These are phyloP conservation scores for Lactarius vividus DNA, from an alignment of 768 basidiomycete species.

Conservation along the genomic window DNA sequence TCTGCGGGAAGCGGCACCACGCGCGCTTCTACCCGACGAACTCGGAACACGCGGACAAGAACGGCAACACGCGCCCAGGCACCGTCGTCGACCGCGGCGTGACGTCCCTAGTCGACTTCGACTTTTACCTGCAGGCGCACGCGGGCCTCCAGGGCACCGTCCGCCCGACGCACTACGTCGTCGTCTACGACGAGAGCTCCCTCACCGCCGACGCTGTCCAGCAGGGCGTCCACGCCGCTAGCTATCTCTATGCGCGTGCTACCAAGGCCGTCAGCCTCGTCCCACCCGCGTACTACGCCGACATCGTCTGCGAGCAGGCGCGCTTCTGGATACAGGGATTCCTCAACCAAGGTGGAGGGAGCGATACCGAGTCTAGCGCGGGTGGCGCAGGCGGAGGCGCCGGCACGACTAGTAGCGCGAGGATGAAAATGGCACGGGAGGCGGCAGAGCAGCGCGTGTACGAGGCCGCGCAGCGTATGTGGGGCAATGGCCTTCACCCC, in stretches of 20 bases:
- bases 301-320: slow-evolving; percentile 79
- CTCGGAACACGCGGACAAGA: slow-evolving; percentile 49
- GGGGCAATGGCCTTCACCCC: slow-evolving; percentile 44
- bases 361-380: slow-evolving; percentile 25
- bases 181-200: slow-evolving; percentile 73
- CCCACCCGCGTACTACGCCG: slow-evolving; percentile 78
- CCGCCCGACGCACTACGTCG: slow-evolving; percentile 73
- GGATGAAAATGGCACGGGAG: slow-evolving; percentile 36
- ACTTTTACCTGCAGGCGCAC: slow-evolving; percentile 55
- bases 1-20: slow-evolving; percentile 76
- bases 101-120: slow-evolving; percentile 44
- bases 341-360: slow-evolving; percentile 44
- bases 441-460: slow-evolving; percentile 32
- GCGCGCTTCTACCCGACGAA: slow-evolving; percentile 59
- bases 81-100: slow-evolving; percentile 80
- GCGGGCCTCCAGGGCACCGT: slow-evolving; percentile 69
- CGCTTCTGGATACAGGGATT: slow-evolving; percentile 74
- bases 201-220: slow-evolving; percentile 73
- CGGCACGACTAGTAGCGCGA: slow-evolving; percentile 31
- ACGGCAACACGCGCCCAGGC: slow-evolving; percentile 77
- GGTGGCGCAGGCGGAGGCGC: slow-evolving; percentile 32
- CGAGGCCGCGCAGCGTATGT: slow-evolving; percentile 41
- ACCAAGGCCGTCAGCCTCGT: slow-evolving; percentile 82
- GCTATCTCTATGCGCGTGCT: slow-evolving; percentile 78
- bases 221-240: slow-evolving; percentile 62